phyloP scores from a whole-genome alignment of 1,284 basidiomycete species.

The Ganoderma multipileum region DNA sequence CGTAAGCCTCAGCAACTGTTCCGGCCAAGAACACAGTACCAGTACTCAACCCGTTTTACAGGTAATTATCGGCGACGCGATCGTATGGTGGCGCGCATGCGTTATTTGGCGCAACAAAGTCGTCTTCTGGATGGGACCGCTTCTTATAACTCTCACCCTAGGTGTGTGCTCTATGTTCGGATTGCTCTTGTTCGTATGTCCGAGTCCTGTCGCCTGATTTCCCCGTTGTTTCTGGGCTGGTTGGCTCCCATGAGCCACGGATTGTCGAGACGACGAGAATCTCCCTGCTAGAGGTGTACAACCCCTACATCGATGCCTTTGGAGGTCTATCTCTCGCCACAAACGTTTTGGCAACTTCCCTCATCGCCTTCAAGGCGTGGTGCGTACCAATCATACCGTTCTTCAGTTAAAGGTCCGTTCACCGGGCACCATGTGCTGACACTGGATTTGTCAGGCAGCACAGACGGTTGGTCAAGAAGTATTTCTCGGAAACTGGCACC shows the following conservation, averaged over 20 bases:
- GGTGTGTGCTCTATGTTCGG: neutral
- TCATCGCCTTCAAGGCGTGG: constrained; percentile 10
- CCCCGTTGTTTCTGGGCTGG: too few species aligned
- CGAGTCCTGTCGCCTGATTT: neutral
- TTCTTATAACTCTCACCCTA: neutral
- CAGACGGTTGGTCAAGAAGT: too few species aligned
- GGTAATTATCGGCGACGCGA: neutral
- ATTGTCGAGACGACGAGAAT: too few species aligned
- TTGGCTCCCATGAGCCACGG: too few species aligned
- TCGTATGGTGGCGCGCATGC: neutral
- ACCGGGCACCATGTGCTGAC: too few species aligned
- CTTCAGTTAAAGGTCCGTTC: too few species aligned
- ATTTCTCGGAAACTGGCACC: neutral
- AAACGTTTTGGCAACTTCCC: neutral
- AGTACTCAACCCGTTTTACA: neutral
- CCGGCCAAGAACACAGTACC: neutral
- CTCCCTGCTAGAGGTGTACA: neutral
- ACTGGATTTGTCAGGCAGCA: too few species aligned
- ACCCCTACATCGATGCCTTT: neutral
- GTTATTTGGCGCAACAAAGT: neutral
- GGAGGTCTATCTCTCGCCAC: constrained; percentile 1
- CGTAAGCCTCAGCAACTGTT: neutral
- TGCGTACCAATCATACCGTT: neutral
- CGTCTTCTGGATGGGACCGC: neutral
- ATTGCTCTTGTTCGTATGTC: too few species aligned